Percentiles rank a stretch among this genome's conserved stretches.
These are phyloP conservation scores for Lenzites betulinus DNA, from an alignment of 768 basidiomycete genomes.

Conservation along the genomic window DNA sequence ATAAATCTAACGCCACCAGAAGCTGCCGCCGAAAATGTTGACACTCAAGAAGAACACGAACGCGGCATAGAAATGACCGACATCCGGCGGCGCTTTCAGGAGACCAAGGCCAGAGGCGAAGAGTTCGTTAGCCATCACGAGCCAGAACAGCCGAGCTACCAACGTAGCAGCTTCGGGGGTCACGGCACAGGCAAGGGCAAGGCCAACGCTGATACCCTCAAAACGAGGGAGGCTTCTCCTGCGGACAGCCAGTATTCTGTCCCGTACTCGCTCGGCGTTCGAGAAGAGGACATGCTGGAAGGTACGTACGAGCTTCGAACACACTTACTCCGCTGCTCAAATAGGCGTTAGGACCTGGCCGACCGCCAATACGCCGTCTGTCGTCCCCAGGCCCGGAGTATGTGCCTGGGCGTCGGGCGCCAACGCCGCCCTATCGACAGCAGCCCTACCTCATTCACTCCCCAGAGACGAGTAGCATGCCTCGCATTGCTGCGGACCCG, in stretches of 20 bases:
- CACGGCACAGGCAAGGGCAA: slow-evolving; percentile 12
- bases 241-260: slow-evolving; percentile 19
- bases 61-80: slow-evolving; percentile 45
- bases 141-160: background rate
- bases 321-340: background rate
- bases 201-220: background rate
- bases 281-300: slow-evolving; percentile 18
- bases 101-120: slow-evolving; percentile 29
- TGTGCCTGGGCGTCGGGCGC: slow-evolving; percentile 8
- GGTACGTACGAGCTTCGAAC: slow-evolving; percentile 9
- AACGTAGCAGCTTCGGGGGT: background rate
- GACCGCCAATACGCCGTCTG: slow-evolving; percentile 16
- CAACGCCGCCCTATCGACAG: slow-evolving; percentile 12
- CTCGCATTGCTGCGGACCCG: slow-evolving; percentile 16
- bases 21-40: slow-evolving; percentile 45
- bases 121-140: slow-evolving; percentile 15
- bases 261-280: slow-evolving; percentile 1
- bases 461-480: slow-evolving; percentile 1
- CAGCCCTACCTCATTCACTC: slow-evolving; percentile 3
- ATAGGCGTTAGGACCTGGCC: slow-evolving; percentile 5
- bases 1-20: slow-evolving; percentile 33
- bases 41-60: slow-evolving; percentile 42
- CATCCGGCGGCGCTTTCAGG: slow-evolving; percentile 40
- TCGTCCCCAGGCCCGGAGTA: slow-evolving; percentile 10
- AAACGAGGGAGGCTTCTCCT: slow-evolving; percentile 20